phyloP scores from a whole-genome alignment of 768 basidiomycete species.

The Boletus subparvulus region DNA sequence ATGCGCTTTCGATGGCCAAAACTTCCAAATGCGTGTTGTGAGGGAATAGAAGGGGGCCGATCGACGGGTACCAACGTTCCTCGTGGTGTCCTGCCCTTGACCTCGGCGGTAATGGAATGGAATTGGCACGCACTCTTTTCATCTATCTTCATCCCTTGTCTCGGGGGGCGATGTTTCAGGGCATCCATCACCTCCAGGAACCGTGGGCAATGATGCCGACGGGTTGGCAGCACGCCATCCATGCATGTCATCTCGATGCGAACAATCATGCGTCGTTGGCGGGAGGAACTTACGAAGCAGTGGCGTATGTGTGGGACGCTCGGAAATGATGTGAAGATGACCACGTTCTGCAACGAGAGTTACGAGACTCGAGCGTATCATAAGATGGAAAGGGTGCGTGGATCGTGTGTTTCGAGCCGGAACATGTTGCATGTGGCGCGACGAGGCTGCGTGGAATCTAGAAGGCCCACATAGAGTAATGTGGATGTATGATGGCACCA shows the following conservation, averaged over 20 bases:
- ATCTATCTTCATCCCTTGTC: constrained; percentile 11
- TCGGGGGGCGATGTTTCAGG: constrained; percentile 9
- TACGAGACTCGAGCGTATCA: constrained; percentile 8
- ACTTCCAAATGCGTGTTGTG: constrained; percentile 24
- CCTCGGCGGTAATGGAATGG: constrained; percentile 8
- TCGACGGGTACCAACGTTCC: constrained; percentile 11
- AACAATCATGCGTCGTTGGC: constrained; percentile 1
- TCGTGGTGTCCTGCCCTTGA: constrained; percentile 28
- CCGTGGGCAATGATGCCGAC: constrained; percentile 1
- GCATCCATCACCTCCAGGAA: constrained; percentile 9
- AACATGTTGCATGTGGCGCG: constrained; percentile 24
- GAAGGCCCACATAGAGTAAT: constrained; percentile 12
- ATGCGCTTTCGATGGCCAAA: constrained; percentile 26
- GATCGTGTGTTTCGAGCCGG: constrained; percentile 29
- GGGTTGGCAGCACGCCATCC: constrained; percentile 7
- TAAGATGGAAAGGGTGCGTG: constrained; percentile 16
- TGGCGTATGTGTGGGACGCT: constrained; percentile 1
- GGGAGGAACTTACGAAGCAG: constrained; percentile 4
- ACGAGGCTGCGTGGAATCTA: constrained; percentile 22
- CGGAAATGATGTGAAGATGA: constrained; percentile 25
- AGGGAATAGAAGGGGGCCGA: constrained; percentile 6
- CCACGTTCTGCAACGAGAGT: constrained; percentile 8
- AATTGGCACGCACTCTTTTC: constrained; percentile 2
- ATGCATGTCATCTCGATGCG: constrained; percentile 1
- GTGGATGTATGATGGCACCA: constrained; percentile 10